These are phyloP conservation scores for Neopestalotiopsis rosae DNA, from an alignment of 2,329 filamentous ascomycete species.

Conservation along the genomic window DNA sequence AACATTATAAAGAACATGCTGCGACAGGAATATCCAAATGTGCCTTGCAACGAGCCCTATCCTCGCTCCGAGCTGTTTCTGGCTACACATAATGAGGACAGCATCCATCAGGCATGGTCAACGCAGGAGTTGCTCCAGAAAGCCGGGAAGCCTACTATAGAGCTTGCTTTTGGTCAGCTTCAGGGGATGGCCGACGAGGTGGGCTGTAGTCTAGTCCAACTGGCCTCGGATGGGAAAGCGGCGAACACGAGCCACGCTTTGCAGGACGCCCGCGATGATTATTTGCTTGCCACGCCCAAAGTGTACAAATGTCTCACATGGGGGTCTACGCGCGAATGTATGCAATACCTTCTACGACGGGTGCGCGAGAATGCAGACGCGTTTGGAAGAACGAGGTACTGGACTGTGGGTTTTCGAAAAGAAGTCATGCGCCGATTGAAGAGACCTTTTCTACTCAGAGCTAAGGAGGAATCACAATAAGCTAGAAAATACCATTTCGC, in stretches of 20 bases:
- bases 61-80: slow-evolving; percentile 6
- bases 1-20: background rate
- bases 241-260: background rate
- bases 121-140: background rate
- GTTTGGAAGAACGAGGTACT: background rate
- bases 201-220: background rate
- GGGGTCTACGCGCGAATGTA: background rate
- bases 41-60: background rate
- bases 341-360: slow-evolving; percentile 1
- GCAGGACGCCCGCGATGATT: background rate
- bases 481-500: background rate
- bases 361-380: background rate
- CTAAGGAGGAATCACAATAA: background rate
- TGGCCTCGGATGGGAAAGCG: background rate
- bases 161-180: slow-evolving; percentile 6
- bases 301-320: slow-evolving; percentile 7
- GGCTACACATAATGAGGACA: slow-evolving; percentile 6
- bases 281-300: background rate
- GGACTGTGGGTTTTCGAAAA: background rate
- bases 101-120: background rate
- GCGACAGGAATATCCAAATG: background rate
- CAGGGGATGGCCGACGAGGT: slow-evolving; percentile 10
- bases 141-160: background rate
- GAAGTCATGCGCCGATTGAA: background rate
- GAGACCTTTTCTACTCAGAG: background rate